These are phyloP conservation scores for Trypanosoma lewisi DNA, from an alignment of 208 protist genomes.

Conservation along the genomic window DNA sequence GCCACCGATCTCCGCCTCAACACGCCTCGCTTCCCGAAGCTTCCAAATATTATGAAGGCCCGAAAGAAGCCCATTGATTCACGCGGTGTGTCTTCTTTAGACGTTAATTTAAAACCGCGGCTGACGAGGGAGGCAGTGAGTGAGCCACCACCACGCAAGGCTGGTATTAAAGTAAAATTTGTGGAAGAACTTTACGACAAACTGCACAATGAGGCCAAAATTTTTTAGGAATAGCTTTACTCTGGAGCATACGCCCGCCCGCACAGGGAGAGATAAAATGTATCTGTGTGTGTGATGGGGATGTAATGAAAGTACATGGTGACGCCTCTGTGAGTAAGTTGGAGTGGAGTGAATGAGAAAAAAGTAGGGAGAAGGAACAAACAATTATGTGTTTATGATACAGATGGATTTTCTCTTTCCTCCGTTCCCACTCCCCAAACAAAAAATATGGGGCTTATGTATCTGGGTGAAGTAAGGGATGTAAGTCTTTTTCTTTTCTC, in stretches of 20 bases:
- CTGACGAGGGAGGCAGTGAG: slow-evolving; percentile 63
- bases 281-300: no score
- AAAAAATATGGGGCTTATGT: no score
- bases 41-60: slow-evolving; percentile 98
- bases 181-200: slow-evolving; percentile 92
- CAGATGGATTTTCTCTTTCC: no score
- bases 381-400: no score
- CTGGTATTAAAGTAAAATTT: slow-evolving; percentile 87
- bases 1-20: slow-evolving; percentile 93
- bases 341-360: no score
- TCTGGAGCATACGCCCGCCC: background rate
- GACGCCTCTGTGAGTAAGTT: no score
- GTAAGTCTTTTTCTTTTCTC: no score
- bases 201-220: slow-evolving; percentile 91
- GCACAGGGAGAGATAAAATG: no score
- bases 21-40: slow-evolving; percentile 94
- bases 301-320: no score
- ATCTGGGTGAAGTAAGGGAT: no score
- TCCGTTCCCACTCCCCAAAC: no score
- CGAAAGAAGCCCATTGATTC: slow-evolving; percentile 94
- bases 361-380: no score
- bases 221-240: slow-evolving; percentile 40
- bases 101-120: slow-evolving; percentile 80
- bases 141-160: slow-evolving; percentile 82
- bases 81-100: slow-evolving; percentile 66